phyloP scores from a whole-genome alignment of 2,329 filamentous ascomycete genomes.

The Penicillium sp. region DNA sequence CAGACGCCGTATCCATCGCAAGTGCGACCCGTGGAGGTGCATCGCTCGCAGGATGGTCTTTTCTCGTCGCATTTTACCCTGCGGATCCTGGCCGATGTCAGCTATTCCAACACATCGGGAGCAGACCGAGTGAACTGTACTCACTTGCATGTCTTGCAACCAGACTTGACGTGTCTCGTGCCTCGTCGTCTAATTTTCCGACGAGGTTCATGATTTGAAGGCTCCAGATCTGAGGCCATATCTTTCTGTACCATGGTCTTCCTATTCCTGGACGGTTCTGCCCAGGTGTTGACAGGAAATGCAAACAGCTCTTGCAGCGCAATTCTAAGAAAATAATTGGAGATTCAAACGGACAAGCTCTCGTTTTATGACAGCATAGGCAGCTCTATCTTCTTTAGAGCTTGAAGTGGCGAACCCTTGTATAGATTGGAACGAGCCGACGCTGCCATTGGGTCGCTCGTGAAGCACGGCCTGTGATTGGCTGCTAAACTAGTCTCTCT shows the following conservation, averaged over 20 bases:
- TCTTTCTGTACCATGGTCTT: neutral
- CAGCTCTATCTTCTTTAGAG: too few relatives aligned
- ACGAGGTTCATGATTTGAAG: neutral
- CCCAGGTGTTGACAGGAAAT: too few relatives aligned
- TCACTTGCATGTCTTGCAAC: constrained; percentile 11
- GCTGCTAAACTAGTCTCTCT: neutral
- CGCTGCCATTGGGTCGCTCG: neutral
- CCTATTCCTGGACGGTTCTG: too few relatives aligned
- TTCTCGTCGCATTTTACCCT: constrained; percentile 12
- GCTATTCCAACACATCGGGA: neutral
- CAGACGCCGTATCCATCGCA: constrained; percentile 11
- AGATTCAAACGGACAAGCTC: too few relatives aligned
- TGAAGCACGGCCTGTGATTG: neutral
- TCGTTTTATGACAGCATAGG: too few relatives aligned
- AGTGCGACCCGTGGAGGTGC: constrained; percentile 8
- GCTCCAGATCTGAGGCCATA: neutral
- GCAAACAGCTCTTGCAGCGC: too few relatives aligned
- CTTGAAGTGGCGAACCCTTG: too few relatives aligned
- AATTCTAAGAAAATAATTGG: too few relatives aligned
- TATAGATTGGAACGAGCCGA: neutral
- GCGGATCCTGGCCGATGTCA: neutral
- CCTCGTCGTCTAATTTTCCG: neutral
- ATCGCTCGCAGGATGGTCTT: constrained; percentile 5
- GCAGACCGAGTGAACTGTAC: neutral
- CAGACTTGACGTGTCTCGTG: constrained; percentile 6